Evolutionary conservation across 2,329 filamentous ascomycete genomes (phyloP).

Genomic region (Monilinia fructigena): DNA sequence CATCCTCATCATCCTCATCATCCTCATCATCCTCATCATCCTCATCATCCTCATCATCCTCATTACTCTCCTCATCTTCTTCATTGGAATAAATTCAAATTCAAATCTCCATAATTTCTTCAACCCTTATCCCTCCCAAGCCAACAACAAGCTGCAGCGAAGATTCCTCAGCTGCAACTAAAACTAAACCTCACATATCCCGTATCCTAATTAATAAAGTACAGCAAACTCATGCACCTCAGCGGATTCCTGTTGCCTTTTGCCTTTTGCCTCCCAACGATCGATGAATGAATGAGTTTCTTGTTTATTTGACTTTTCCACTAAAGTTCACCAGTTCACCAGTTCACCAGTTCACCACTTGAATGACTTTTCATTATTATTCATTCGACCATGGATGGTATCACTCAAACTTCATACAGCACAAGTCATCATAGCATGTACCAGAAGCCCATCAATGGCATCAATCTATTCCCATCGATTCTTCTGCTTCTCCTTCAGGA

Average conservation of each 20-base stretch:
- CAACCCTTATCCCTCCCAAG: conserved; percentile 2
- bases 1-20: no score
- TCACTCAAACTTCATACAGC: no score
- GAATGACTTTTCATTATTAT: conserved; percentile 1
- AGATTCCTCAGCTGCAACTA: neutral
- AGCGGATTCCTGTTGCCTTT: neutral
- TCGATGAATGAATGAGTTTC: neutral
- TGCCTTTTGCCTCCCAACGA: neutral
- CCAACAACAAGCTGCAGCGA: conserved; percentile 12
- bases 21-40: no score
- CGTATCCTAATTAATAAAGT: neutral
- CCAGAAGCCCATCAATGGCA: no score
- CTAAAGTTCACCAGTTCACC: neutral
- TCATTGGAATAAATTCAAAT: neutral
- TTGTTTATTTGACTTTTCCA: neutral
- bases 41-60: no score
- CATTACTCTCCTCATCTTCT: no score
- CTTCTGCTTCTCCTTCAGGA: no score
- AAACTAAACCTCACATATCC: neutral
- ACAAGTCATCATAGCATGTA: no score
- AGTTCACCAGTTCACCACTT: neutral
- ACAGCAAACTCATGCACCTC: conserved; percentile 15
- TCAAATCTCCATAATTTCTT: neutral
- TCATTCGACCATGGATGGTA: neutral
- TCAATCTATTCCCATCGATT: no score